Evolutionary conservation across 1,284 basidiomycete species (phyloP).

Genomic region (Leccinum fuscescens): DNA sequence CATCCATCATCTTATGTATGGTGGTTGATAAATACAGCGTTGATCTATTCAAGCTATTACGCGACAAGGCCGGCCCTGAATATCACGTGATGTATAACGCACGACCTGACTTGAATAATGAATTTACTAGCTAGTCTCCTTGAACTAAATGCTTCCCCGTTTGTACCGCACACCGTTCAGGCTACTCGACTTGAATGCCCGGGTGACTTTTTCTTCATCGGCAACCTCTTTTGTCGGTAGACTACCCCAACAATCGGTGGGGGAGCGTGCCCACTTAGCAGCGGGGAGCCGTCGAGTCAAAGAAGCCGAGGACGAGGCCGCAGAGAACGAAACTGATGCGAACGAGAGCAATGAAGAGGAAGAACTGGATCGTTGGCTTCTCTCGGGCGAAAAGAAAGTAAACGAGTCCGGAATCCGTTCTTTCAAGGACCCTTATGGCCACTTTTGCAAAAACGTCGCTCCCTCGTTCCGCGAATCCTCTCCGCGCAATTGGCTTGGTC

Average conservation of each 20-base stretch:
- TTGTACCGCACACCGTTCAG: constrained; percentile 14
- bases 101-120: constrained; percentile 1
- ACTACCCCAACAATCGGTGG: constrained; percentile 7
- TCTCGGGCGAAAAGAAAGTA: constrained; percentile 13
- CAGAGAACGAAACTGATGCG: constrained; percentile 6
- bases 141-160: constrained; percentile 24
- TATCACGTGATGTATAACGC: constrained; percentile 24
- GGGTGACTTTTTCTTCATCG: constrained; percentile 24
- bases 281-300: not conserved
- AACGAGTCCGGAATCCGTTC: constrained; percentile 20
- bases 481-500: constrained; percentile 59
- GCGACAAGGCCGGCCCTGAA: constrained; percentile 18
- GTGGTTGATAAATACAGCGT: not conserved
- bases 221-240: constrained; percentile 10
- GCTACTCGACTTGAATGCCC: constrained; percentile 7
- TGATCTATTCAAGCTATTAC: not conserved
- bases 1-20: not conserved
- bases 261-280: constrained; percentile 6
- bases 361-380: constrained; percentile 14
- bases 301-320: constrained; percentile 5
- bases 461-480: constrained; percentile 26
- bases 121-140: constrained; percentile 17
- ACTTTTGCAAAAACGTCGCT: constrained; percentile 21
- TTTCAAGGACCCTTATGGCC: constrained; percentile 12
- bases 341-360: constrained; percentile 7